Evolutionary conservation across 140 eudicot genomes (phyloP).

Genomic region (Anethum foeniculum): DNA sequence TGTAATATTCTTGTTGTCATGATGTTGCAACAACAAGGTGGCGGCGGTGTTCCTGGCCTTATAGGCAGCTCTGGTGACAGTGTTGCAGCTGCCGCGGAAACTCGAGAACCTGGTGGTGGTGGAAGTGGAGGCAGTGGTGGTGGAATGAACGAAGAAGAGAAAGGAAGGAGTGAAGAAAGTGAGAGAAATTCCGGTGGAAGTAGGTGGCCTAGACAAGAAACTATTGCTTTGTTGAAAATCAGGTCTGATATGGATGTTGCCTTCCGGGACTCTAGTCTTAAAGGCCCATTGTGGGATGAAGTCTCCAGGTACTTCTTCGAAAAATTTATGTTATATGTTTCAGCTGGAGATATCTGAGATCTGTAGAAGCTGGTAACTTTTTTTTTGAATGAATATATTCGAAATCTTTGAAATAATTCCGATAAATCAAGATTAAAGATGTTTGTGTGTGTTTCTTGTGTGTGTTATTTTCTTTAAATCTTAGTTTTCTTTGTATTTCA

Average conservation of each 20-base stretch:
- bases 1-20: conserved; percentile 7
- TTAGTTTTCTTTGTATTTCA: conserved; percentile 6
- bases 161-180: conserved; percentile 27
- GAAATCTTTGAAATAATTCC: neutral
- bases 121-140: conserved; percentile 6
- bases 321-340: neutral
- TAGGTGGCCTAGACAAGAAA: conserved; percentile 66
- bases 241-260: conserved; percentile 54
- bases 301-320: conserved; percentile 26
- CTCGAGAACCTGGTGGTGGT: conserved; percentile 10
- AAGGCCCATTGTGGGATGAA: conserved; percentile 72
- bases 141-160: conserved; percentile 21
- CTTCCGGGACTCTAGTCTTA: conserved; percentile 48
- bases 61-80: conserved; percentile 16
- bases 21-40: conserved; percentile 21
- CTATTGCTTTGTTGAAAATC: conserved; percentile 45
- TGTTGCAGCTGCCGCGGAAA: conserved; percentile 8
- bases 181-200: conserved; percentile 43
- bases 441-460: neutral
- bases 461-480: neutral
- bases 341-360: neutral
- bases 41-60: conserved; percentile 10
- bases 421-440: neutral
- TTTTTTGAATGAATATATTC: neutral
- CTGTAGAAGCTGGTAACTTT: neutral